Conservation (phyloP, 1,139 yeast species). For the Pneumocystis oryctolagi region DNA sequence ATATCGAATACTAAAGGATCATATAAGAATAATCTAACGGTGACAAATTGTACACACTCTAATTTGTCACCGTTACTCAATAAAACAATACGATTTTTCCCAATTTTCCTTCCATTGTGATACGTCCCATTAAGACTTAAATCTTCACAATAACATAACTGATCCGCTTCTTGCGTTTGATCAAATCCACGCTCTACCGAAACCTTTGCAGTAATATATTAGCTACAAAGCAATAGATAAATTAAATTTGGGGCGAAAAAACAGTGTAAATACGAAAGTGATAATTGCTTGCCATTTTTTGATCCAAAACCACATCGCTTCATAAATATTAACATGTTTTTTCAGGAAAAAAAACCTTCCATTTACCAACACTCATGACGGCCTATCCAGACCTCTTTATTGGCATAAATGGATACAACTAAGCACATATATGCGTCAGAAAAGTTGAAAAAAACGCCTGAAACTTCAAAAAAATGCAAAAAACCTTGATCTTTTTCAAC, state of each 20-base stretch:
- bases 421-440: neutral
- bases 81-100: conserved; percentile 26
- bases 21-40: neutral
- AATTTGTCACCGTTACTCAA: conserved; percentile 35
- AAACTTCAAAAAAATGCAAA: too few relatives aligned
- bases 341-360: neutral
- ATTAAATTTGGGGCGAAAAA: neutral
- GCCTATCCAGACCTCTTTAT: neutral
- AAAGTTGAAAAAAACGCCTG: neutral
- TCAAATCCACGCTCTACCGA: conserved; percentile 1
- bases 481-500: neutral
- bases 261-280: conserved; percentile 9
- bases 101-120: conserved; percentile 29
- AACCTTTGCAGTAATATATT: neutral
- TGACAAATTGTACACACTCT: conserved; percentile 13
- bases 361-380: neutral
- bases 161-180: neutral
- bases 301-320: conserved; percentile 2
- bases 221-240: neutral
- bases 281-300: conserved; percentile 1
- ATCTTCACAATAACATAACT: conserved; percentile 35
- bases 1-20: conserved; percentile 20
- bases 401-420: neutral
- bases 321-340: neutral
- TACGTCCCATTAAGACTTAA: conserved; percentile 40